Evolutionary conservation across 192 early-diverging fungal species (phyloP), one percentile per base, ranked within the genome.

Genomic region (Backusella parvicylindrica): DNA sequence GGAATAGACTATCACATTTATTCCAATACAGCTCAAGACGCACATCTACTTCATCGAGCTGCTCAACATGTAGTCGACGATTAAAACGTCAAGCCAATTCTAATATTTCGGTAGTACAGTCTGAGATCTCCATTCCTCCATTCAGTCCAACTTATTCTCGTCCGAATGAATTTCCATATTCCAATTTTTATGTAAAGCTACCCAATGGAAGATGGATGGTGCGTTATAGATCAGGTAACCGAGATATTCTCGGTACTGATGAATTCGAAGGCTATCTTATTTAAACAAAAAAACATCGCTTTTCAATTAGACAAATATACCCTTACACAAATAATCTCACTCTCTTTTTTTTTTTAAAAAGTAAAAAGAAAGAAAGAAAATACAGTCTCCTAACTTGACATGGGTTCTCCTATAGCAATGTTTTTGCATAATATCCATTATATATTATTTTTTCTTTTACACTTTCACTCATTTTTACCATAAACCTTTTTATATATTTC

Each of bases 141-240:
- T 79, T 64, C 16, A 79, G 78, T 71, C 73, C 73, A 1, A 79
- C 78, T 33, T 74, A 74, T 23, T 74, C 56, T 40, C 60, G 65
- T 26, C 68, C 73, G 2, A 74, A 74, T 41, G 69, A 79, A 28
- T 79, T 79, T 49, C 78, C 78, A 35, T 81, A 81, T 32, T 81
- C 79, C 11, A 81, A 81, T 36, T 81, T 81, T 53, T 81, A 81
- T 40, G 60, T 77, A 8, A 72, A 75, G 16, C 32, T 81, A 9
- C 79, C 79, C 13, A 77, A 77, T 71, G 79, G 79, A 23, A 81
- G 71, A 11, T 81, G 79, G 79, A 81, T 81, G 79, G 53, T 81
- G 21, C 71, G 79, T 9, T 81, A 81, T 53, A 72, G 79, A 64
- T 74, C 79, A 13, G 75, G 75, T 2, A 64, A 81, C 63, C 65